Evolutionary conservation across 768 basidiomycete genomes (phyloP).

Genomic region (Rhodotorula sphaerocarpa): DNA sequence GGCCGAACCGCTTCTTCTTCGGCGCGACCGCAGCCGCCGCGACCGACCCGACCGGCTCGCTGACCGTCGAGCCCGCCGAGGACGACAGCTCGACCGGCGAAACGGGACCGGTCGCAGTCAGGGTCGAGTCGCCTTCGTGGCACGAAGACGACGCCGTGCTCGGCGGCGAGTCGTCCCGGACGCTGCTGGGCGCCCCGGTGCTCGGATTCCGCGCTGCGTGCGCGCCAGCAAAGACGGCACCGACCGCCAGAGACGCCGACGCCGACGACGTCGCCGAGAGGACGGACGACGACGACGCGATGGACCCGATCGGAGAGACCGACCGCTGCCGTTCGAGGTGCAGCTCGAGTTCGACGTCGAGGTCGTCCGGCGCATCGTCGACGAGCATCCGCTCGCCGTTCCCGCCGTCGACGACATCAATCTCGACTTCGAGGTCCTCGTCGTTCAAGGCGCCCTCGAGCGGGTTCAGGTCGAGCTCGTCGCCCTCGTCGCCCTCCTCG

Average conservation of each 20-base stretch:
- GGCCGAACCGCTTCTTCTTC: constrained; percentile 23
- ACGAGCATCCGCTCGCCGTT: constrained; percentile 18
- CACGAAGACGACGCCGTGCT: background rate
- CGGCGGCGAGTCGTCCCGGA: background rate
- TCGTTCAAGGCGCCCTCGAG: background rate
- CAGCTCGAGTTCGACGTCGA: background rate
- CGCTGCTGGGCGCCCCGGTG: no score
- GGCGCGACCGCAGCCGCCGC: background rate
- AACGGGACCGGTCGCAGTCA: background rate
- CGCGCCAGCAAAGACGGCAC: no score
- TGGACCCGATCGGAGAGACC: constrained; percentile 2
- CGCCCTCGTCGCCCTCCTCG: constrained; percentile 7
- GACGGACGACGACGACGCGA: constrained; percentile 1
- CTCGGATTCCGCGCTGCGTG: no score
- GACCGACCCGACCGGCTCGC: constrained; percentile 1
- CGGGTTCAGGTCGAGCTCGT: constrained; percentile 8
- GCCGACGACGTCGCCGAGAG: background rate
- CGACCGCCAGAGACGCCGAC: background rate
- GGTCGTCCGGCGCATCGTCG: constrained; percentile 22
- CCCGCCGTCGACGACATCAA: constrained; percentile 3
- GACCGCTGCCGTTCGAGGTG: constrained; percentile 7
- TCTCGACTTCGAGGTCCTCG: background rate
- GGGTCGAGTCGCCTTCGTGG: background rate
- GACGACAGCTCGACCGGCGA: background rate
- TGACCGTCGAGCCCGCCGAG: constrained; percentile 5